Evolutionary conservation across 1,284 basidiomycete genomes (phyloP).

Genomic region (Lignosus rhinocerotis): DNA sequence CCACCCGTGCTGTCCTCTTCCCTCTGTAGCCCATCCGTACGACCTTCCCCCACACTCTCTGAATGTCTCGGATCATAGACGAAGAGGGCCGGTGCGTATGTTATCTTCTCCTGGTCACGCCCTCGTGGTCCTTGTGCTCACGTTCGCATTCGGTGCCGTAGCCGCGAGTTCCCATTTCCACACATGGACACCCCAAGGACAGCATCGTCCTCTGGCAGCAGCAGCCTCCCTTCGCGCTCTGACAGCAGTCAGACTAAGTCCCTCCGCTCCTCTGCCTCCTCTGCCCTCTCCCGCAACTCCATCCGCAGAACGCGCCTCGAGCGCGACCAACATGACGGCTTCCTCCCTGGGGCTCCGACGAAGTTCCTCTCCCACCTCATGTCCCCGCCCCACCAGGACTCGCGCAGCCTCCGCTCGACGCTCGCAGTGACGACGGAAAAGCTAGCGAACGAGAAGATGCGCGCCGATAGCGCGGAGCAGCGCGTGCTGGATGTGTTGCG

Average conservation of each 20-base stretch:
- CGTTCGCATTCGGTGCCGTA: constrained; percentile 7
- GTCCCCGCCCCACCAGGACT: constrained; percentile 40
- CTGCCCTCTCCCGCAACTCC: constrained; percentile 13
- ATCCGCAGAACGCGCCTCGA: constrained; percentile 18
- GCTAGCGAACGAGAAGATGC: constrained; percentile 44
- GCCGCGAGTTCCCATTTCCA: constrained; percentile 26
- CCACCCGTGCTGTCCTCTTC: constrained; percentile 9
- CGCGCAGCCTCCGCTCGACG: constrained; percentile 39
- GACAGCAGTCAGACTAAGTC: constrained; percentile 21
- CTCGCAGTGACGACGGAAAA: constrained; percentile 41
- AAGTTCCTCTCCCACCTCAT: constrained; percentile 33
- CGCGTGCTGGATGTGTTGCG: constrained; percentile 46
- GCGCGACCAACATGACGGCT: constrained; percentile 17
- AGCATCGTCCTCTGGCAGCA: constrained; percentile 22
- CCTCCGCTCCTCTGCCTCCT: constrained; percentile 20
- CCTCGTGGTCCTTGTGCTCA: background rate
- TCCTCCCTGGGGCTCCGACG: constrained; percentile 19
- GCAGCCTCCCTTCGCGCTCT: constrained; percentile 20
- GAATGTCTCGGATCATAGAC: constrained; percentile 17
- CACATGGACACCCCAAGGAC: constrained; percentile 24
- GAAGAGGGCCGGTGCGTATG: constrained; percentile 16
- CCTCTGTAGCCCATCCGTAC: constrained; percentile 13
- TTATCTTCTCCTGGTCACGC: background rate
- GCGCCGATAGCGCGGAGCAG: constrained; percentile 47
- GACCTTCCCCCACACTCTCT: constrained; percentile 2